Percentiles rank a stretch among this genome's conserved stretches.
Conservation (phyloP, 164 flowering plant genomes). For the Saururus chinensis region DNA sequence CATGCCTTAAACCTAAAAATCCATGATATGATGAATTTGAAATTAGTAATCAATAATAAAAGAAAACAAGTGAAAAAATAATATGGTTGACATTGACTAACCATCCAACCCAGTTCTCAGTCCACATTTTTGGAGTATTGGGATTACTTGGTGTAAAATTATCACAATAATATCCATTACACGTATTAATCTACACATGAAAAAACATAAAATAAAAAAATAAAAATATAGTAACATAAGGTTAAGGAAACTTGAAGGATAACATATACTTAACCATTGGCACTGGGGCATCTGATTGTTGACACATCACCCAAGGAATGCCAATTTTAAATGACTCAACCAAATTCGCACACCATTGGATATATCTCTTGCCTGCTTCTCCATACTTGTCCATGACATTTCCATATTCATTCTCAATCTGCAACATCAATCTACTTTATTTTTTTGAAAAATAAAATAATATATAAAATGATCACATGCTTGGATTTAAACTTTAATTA, state of each 20-base stretch:
- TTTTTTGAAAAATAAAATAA: too few species aligned
- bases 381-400: slow-evolving; percentile 17
- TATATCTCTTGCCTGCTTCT: slow-evolving; percentile 20
- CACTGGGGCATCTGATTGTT: slow-evolving; percentile 32
- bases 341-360: slow-evolving; percentile 37
- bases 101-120: background rate
- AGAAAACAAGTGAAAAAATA: too few species aligned
- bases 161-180: slow-evolving; percentile 29
- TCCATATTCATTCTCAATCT: slow-evolving; percentile 46
- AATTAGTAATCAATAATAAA: too few species aligned
- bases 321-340: slow-evolving; percentile 19
- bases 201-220: background rate
- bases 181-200: slow-evolving; percentile 20
- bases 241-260: background rate
- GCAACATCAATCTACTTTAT: background rate
- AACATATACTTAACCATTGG: slow-evolving; percentile 23
- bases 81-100: too few species aligned
- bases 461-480: too few species aligned
- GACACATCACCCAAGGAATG: slow-evolving; percentile 51
- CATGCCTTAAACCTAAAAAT: slow-evolving; percentile 23
- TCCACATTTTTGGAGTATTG: slow-evolving; percentile 8
- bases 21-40: too few species aligned
- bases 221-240: too few species aligned
- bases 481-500: too few species aligned
- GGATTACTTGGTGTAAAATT: slow-evolving; percentile 13